These are phyloP conservation scores for Torulaspora gathmanii DNA, from an alignment of 805 yeast species.

Conservation along the genomic window DNA sequence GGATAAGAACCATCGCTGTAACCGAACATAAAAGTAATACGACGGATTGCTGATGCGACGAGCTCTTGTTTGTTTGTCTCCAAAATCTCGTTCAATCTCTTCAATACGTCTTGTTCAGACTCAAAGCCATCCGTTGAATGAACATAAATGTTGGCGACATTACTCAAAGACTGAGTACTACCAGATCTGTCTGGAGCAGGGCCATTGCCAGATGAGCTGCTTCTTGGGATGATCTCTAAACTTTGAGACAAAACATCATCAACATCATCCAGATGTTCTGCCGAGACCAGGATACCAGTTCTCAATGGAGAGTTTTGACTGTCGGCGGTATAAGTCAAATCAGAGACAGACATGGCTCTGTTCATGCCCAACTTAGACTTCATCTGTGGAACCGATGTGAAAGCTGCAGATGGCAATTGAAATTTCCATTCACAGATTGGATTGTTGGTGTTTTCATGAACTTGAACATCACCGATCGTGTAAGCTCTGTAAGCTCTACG, in stretches of 20 bases:
- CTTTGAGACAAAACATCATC: slow-evolving; percentile 78
- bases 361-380: slow-evolving; percentile 52
- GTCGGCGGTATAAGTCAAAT: slow-evolving; percentile 78
- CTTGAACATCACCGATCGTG: slow-evolving; percentile 70
- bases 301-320: slow-evolving; percentile 63
- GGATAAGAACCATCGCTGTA: slow-evolving; percentile 84
- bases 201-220: slow-evolving; percentile 37
- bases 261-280: slow-evolving; percentile 79
- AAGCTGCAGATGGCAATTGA: slow-evolving; percentile 79
- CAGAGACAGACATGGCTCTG: slow-evolving; percentile 90
- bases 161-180: slow-evolving; percentile 46
- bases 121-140: slow-evolving; percentile 68
- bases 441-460: slow-evolving; percentile 48
- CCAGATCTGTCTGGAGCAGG: slow-evolving; percentile 49
- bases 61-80: slow-evolving; percentile 68
- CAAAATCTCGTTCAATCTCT: slow-evolving; percentile 58
- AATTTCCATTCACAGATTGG: slow-evolving; percentile 87
- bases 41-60: slow-evolving; percentile 70
- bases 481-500: slow-evolving; percentile 97
- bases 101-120: slow-evolving; percentile 63
- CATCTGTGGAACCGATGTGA: slow-evolving; percentile 59
- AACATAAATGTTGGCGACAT: slow-evolving; percentile 79
- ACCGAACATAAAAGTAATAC: slow-evolving; percentile 88
- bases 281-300: slow-evolving; percentile 79
- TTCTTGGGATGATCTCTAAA: slow-evolving; percentile 60